Conservation (phyloP, 768 basidiomycete species). For the Fomitopsis serialis region DNA sequence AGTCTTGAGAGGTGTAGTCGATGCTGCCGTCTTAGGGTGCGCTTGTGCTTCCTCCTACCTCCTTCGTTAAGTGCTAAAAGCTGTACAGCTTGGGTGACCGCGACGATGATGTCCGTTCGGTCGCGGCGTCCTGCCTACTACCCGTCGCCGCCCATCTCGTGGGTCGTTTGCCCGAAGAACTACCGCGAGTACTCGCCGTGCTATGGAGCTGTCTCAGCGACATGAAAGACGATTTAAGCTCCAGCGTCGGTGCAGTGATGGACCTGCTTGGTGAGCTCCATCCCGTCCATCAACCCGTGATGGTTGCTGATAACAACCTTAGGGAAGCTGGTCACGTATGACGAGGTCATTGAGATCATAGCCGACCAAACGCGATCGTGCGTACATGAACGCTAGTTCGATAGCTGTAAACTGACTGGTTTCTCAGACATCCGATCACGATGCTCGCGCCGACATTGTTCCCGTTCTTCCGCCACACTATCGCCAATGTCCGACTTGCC, state of each 20-base stretch:
- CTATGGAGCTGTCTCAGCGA: constrained; percentile 88
- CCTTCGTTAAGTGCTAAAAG: constrained; percentile 1
- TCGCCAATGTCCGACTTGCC: constrained; percentile 85
- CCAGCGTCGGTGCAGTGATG: constrained; percentile 96
- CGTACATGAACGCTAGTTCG: constrained; percentile 23
- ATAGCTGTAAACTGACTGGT: not conserved
- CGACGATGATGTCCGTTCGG: constrained; percentile 95
- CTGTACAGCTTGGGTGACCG: constrained; percentile 71
- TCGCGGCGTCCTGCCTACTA: constrained; percentile 86
- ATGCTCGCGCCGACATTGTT: constrained; percentile 82
- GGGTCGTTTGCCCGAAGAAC: constrained; percentile 60
- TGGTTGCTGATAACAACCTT: not conserved
- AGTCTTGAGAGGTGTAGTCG: constrained; percentile 77
- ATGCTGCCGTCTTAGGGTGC: constrained; percentile 87
- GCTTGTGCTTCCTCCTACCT: constrained; percentile 21
- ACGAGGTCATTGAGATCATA: constrained; percentile 72
- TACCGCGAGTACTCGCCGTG: constrained; percentile 72
- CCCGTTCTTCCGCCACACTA: constrained; percentile 97
- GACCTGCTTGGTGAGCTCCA: constrained; percentile 72
- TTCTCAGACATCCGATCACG: constrained; percentile 66
- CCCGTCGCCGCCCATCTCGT: constrained; percentile 87
- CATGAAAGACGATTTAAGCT: constrained; percentile 95
- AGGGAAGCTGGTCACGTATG: constrained; percentile 82
- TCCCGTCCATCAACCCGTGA: not conserved
- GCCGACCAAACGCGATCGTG: constrained; percentile 67